Base-by-base conservation (phyloP, 208 protist species). In the Acanthamoeba lugdunensis region DNA sequence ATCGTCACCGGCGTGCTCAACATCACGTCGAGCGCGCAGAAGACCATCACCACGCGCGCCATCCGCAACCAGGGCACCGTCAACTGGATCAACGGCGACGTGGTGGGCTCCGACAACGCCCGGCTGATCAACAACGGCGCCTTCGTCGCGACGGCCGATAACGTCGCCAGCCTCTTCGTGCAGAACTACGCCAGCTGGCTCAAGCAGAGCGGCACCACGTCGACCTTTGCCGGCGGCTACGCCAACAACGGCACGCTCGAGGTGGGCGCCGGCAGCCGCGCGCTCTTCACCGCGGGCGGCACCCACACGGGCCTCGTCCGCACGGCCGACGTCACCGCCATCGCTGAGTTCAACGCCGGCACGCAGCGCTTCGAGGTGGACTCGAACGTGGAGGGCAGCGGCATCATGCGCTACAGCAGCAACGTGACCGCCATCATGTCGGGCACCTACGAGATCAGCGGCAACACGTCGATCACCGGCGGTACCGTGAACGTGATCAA, bases 401-500 rank as follows among this genome's bases (percentile, higher is more conserved):
- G 69, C 37, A 56, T 92, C 48, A 63, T 92, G 61, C 87, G 87
- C 61, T 92, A 79, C 52, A 92, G 87, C 65, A 30, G 18, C 87
- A 58, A 25, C 52, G 79, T 37, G 79, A 92, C 87, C 13, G 69
- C 87, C 11, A 92, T 92, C 65, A 28, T 92, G 65, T 61, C 87
- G 7, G 87, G 87, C 63, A 71, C 61, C 48, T 92, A 92, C 69
- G 23, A 30, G 56, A 92, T 77, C 45, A 61, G 25, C 69, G 87
- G 87, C 63, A 79, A 71, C 50, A 92, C 87, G 41, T 92, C 87
- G 13, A 92, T 92, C 87, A 30, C 41, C n/a, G 87, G 87, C 79
- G 87, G 87, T 16, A 92, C 69, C 21, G 87, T 92, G 14, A 92
- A 77, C 87, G 87, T 92, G 14, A 92, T 92, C 87, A 71, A 92